These are phyloP conservation scores for Pichia nakasei DNA, from an alignment of 805 yeast species.

Conservation along the genomic window DNA sequence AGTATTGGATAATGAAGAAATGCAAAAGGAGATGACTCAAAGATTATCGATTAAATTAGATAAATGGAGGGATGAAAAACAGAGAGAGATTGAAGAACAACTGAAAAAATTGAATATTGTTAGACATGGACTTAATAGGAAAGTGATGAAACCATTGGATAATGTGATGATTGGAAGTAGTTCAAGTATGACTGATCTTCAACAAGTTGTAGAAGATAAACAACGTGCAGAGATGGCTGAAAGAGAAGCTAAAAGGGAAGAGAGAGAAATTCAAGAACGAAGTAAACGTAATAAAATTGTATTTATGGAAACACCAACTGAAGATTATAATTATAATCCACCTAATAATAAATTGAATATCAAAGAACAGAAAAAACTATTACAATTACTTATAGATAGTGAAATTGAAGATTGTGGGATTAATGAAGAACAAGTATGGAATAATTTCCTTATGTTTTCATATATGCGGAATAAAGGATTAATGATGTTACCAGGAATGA, in stretches of 20 bases:
- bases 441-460: slow-evolving; percentile 16
- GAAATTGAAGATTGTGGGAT: neutral
- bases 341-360: neutral
- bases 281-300: slow-evolving; percentile 9
- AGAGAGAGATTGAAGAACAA: slow-evolving; percentile 9
- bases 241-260: slow-evolving; percentile 2
- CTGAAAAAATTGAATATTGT: slow-evolving; percentile 8
- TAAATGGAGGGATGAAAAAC: slow-evolving; percentile 9
- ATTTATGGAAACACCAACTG: slow-evolving; percentile 16
- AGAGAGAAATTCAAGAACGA: slow-evolving; percentile 6
- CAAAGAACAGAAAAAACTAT: neutral
- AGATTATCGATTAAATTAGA: slow-evolving; percentile 8
- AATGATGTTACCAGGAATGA: slow-evolving; percentile 69
- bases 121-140: neutral
- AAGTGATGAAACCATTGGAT: slow-evolving; percentile 5
- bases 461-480: slow-evolving; percentile 24
- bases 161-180: slow-evolving; percentile 2
- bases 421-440: slow-evolving; percentile 8
- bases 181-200: slow-evolving; percentile 13
- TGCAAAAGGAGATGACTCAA: slow-evolving; percentile 1
- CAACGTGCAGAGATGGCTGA: neutral
- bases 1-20: neutral
- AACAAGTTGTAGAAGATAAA: slow-evolving; percentile 1
- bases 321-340: slow-evolving; percentile 5
- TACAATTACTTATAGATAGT: neutral